Percentiles rank a stretch among this genome's conserved stretches.
phyloP scores from a whole-genome alignment of 805 yeast species.

The Wickerhamiella lipophila region DNA sequence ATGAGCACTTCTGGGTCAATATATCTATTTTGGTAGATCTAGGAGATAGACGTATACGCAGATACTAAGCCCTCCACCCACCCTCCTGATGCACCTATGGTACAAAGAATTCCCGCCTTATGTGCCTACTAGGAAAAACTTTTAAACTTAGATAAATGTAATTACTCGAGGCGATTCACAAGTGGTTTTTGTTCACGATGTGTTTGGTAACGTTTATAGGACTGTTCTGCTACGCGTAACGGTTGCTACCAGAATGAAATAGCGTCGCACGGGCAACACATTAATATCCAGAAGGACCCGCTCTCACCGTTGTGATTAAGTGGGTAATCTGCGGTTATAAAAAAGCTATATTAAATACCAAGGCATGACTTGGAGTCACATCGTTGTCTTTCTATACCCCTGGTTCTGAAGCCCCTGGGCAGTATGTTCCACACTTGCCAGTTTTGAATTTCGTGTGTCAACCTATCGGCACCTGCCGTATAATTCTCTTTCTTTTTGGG shows the following conservation, averaged over 20 bases:
- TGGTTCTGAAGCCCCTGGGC: neutral
- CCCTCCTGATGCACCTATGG: neutral
- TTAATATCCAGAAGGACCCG: neutral
- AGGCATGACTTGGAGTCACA: too few relatives aligned
- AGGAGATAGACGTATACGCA: neutral
- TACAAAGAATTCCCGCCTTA: neutral
- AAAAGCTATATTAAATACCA: neutral
- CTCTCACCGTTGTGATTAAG: neutral
- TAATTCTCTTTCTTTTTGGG: too few relatives aligned
- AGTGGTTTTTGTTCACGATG: neutral
- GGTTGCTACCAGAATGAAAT: neutral
- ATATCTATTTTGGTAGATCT: too few relatives aligned
- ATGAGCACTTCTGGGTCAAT: too few relatives aligned
- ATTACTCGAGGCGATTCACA: too few relatives aligned
- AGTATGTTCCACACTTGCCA: neutral
- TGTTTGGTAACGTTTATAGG: neutral
- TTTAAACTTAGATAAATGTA: too few relatives aligned
- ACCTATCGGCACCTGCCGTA: too few relatives aligned
- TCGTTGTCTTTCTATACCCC: neutral
- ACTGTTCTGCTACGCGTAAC: neutral
- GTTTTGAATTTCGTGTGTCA: neutral
- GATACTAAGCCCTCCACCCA: neutral
- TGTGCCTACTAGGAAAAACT: neutral
- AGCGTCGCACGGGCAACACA: neutral
- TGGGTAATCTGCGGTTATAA: neutral